phyloP scores from a whole-genome alignment of 2,329 filamentous ascomycete species.

The Raffaelea albimanens region DNA sequence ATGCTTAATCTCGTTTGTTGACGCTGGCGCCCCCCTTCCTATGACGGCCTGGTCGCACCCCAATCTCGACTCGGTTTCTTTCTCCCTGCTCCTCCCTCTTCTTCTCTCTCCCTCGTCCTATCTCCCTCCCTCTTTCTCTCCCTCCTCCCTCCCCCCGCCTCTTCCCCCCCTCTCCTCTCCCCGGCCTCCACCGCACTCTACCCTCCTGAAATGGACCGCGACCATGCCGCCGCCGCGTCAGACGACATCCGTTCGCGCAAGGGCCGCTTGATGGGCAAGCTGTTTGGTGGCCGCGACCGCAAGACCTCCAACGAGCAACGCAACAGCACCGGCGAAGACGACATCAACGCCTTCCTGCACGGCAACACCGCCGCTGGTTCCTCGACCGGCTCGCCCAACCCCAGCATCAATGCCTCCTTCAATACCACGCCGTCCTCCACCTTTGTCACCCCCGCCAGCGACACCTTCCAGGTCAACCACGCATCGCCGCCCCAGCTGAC shows the following conservation, averaged over 20 bases:
- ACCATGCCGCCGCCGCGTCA: constrained; percentile 6
- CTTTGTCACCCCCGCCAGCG: constrained; percentile 31
- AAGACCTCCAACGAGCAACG: constrained; percentile 26
- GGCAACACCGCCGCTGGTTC: constrained; percentile 27
- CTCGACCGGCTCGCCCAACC: too few species aligned
- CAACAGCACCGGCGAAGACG: constrained; percentile 24
- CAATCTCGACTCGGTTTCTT: background rate
- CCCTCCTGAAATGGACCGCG: constrained; percentile 9
- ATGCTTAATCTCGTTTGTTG: background rate
- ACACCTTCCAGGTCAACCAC: constrained; percentile 45
- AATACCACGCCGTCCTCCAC: constrained; percentile 2
- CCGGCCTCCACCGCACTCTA: background rate
- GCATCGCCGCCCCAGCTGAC: constrained; percentile 37
- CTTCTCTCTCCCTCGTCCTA: background rate
- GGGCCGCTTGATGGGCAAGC: constrained; percentile 53
- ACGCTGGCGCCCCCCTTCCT: background rate
- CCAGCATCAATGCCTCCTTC: too few species aligned
- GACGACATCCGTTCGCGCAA: constrained; percentile 26
- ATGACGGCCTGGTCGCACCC: background rate
- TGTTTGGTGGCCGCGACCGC: constrained; percentile 38
- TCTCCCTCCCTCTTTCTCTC: background rate
- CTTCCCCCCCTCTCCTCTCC: background rate
- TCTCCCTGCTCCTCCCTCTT: background rate
- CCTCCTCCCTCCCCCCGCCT: background rate
- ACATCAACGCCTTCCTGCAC: constrained; percentile 51